Percentiles rank a stretch among this genome's conserved stretches.
Evolutionary conservation across 352 stramenopile species (phyloP).

Genomic region (Pythium periplocum): DNA sequence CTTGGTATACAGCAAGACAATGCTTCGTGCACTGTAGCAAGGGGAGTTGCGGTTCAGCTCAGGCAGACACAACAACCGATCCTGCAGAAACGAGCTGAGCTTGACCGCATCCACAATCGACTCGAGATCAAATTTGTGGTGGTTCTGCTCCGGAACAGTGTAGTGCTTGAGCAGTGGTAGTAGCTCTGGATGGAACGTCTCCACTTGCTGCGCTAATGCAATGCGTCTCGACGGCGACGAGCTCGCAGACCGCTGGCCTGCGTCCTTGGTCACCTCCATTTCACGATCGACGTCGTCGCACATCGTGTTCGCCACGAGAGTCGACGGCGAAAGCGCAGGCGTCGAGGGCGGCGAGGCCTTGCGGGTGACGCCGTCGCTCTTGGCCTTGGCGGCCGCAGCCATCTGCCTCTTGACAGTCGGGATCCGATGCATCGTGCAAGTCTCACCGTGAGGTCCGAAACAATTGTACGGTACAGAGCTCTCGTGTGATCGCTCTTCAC

Average conservation of each 20-base stretch:
- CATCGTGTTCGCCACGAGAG: too few species aligned
- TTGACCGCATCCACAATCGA: conserved; percentile 52
- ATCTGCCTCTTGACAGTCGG: conserved; percentile 9
- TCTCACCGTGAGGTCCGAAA: too few species aligned
- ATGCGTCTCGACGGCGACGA: conserved; percentile 3
- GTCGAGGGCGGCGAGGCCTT: conserved; percentile 17
- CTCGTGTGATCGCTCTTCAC: too few species aligned
- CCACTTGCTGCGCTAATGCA: conserved; percentile 34
- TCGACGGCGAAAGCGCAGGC: background rate
- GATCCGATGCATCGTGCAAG: conserved; percentile 15
- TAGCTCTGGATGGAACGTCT: conserved; percentile 43
- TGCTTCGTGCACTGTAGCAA: conserved; percentile 70
- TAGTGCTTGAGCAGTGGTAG: conserved; percentile 46
- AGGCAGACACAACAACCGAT: conserved; percentile 63
- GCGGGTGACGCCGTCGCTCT: conserved; percentile 16
- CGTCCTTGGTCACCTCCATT: conserved; percentile 15
- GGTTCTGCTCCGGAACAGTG: conserved; percentile 24
- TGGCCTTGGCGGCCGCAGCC: conserved; percentile 6
- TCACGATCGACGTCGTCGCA: conserved; percentile 19
- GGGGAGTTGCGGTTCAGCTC: conserved; percentile 78
- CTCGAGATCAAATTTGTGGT: conserved; percentile 30
- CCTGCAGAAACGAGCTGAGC: conserved; percentile 61
- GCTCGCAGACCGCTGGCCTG: conserved; percentile 10
- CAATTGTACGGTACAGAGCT: too few species aligned
- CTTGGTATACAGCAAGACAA: conserved; percentile 83